Conservation (phyloP, 257 asterid genomes). For the Rehmannia glutinosa region DNA sequence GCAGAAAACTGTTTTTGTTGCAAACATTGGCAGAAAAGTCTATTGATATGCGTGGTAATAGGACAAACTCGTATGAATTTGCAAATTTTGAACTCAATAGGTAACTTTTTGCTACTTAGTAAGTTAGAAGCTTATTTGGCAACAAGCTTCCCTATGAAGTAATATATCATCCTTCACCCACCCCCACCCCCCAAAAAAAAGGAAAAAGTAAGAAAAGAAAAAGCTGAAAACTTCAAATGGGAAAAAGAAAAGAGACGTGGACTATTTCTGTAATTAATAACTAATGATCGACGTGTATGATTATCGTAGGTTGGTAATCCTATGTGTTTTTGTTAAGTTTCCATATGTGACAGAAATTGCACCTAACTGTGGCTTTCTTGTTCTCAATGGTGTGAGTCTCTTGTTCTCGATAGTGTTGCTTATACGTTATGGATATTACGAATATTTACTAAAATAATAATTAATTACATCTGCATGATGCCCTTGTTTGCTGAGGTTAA, state of each 20-base stretch:
- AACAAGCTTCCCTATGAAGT: background rate
- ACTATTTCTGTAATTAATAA: background rate
- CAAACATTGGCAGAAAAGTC: background rate
- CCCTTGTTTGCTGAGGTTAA: background rate
- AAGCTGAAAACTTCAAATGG: background rate
- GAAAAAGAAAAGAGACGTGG: background rate
- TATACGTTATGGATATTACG: background rate
- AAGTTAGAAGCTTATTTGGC: background rate
- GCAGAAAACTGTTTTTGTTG: background rate
- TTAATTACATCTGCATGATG: background rate
- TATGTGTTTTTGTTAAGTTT: background rate
- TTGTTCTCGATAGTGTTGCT: background rate
- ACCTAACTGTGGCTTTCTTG: constrained; percentile 3
- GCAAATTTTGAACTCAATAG: background rate
- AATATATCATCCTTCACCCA: background rate
- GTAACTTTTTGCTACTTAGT: background rate
- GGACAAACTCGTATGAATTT: background rate
- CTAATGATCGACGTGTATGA: background rate
- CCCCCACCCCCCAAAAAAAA: background rate
- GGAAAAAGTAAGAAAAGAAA: background rate
- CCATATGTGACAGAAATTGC: background rate
- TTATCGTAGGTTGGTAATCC: too few relatives aligned
- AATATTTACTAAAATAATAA: background rate
- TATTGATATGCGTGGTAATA: background rate
- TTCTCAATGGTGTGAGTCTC: background rate